Evolutionary conservation across 129 eudicot genomes (phyloP), one percentile per base, ranked within the genome.

Genomic region (Artemisia annua): DNA sequence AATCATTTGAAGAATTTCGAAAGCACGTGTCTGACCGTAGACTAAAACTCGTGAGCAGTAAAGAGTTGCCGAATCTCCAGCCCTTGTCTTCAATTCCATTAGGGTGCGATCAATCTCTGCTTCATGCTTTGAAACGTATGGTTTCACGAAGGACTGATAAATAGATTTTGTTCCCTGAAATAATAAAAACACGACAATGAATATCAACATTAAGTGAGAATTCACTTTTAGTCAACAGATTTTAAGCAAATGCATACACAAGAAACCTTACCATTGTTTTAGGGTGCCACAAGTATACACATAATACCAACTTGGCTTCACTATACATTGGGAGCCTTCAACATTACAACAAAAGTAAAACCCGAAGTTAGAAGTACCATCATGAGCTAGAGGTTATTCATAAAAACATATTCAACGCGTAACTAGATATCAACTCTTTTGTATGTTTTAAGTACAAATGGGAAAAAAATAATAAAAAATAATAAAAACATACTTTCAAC

Each of bases 291-390:
- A 93, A 73, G 78, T 83, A 93, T 70, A 93, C 83, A 63, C 84
- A 80, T 74, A 93, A 82, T 55, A 84, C 96, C 87, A 93, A 48
- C 72, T 93, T 93, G 20, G 92, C 95, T 88, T 93, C 98, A 81
- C 96, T 82, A 71, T 89, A 89, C 98, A 93, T 84, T 5, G 98
- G 96, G 82, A 93, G 85, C 98, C 98, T 73, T 28, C 52, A 62
- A 16, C 12, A 14, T 1, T 93, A 76, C 75, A 87, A 19, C 54
- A 69, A 79, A 18, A 39, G 14, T 65, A 9, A 22, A 67, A 57
- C 58, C 10, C 13, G 8, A 73, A 16, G 51, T 61, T 61, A 48
- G 28, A 28, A 35, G 17, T 54, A 54, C 17, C 46, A 39, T 39
- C 46, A 39, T 39, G 10, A 39, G 46, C 10, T 39, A 39, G 46